Evolutionary conservation across 2,329 filamentous ascomycete species (phyloP).

Genomic region (Colletotrichum viniferum): DNA sequence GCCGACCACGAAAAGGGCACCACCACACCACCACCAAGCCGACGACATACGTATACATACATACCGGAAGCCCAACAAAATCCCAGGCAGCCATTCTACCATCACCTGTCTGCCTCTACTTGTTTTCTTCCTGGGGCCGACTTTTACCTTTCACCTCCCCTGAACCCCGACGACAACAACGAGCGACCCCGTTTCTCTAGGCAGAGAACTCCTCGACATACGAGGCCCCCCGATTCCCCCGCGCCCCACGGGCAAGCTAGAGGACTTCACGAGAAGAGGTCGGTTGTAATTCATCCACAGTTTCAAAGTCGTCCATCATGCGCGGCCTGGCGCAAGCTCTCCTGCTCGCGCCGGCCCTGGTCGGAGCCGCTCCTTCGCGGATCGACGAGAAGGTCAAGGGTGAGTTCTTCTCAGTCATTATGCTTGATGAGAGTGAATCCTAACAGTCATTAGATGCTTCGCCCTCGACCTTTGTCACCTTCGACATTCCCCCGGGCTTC

Average conservation of each 20-base stretch:
- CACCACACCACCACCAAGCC: neutral
- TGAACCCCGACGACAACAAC: neutral
- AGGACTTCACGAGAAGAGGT: neutral
- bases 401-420: neutral
- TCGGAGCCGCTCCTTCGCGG: constrained; percentile 26
- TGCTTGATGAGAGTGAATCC: neutral
- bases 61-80: neutral
- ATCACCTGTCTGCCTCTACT: neutral
- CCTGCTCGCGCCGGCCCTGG: constrained; percentile 39
- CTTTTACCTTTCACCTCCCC: neutral
- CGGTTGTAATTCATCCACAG: neutral
- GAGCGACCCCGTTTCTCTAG: neutral
- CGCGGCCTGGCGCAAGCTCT: constrained; percentile 27
- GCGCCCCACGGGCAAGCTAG: neutral
- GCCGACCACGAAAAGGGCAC: neutral
- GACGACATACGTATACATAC: neutral
- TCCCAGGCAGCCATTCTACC: neutral
- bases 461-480: constrained; percentile 22
- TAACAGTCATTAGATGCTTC: neutral
- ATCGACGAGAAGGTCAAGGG: neutral
- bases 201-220: neutral
- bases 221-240: neutral
- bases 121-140: neutral
- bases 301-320: constrained; percentile 5
- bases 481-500: constrained; percentile 4